Percentiles rank a stretch among this genome's conserved stretches.
Conservation (phyloP, 768 basidiomycete genomes). For the Suillus paluster region DNA sequence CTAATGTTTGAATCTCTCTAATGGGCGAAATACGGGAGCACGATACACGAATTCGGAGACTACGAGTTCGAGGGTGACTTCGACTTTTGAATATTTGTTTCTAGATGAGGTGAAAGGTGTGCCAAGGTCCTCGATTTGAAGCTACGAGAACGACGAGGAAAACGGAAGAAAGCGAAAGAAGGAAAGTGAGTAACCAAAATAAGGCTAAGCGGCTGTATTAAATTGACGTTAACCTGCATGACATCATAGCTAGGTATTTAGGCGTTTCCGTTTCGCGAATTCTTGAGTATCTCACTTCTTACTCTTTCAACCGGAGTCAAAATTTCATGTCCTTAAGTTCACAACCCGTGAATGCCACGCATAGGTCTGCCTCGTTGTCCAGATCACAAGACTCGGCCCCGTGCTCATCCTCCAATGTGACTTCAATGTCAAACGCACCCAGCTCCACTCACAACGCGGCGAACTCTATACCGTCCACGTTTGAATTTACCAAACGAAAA, state of each 20-base stretch:
- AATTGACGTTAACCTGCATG: neutral
- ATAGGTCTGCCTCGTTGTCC: neutral
- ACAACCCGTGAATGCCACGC: neutral
- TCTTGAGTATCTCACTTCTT: neutral
- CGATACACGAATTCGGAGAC: too few relatives aligned
- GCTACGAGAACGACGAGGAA: neutral
- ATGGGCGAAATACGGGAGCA: too few relatives aligned
- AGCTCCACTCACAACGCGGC: neutral
- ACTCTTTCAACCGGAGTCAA: slow-evolving; percentile 8
- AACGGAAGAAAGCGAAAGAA: neutral
- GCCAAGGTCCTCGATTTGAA: neutral
- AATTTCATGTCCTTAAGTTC: slow-evolving; percentile 25
- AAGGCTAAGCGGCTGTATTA: neutral
- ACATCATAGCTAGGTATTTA: slow-evolving; percentile 11
- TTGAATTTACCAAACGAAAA: slow-evolving; percentile 87
- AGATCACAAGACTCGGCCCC: neutral
- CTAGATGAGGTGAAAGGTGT: too few relatives aligned
- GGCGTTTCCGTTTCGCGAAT: neutral
- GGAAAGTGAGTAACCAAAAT: neutral
- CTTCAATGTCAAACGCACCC: neutral
- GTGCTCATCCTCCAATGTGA: neutral
- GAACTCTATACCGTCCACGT: slow-evolving; percentile 36
- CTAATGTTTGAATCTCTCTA: too few relatives aligned
- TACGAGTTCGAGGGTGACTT: too few relatives aligned
- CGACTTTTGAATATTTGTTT: too few relatives aligned